These are phyloP conservation scores for Alternaria sp. DNA, from an alignment of 2,329 filamentous ascomycete species.

Conservation along the genomic window DNA sequence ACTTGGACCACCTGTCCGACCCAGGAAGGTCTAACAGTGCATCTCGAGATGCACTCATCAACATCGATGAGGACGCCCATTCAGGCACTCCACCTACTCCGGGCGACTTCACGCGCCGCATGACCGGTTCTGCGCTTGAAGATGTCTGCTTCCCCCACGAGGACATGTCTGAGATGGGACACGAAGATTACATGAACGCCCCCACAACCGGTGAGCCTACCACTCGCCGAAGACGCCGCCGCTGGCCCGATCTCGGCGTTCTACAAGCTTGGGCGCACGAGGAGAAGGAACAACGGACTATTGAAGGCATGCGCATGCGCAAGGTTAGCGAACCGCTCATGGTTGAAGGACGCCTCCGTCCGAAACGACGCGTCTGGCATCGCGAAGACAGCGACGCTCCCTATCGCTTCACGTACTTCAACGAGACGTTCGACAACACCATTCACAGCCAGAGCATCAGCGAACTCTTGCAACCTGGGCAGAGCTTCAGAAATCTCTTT, in stretches of 20 bases:
- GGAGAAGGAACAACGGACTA: slow-evolving; percentile 84
- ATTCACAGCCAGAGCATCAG: slow-evolving; percentile 96
- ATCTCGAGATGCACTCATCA: slow-evolving; percentile 56
- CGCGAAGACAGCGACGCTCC: slow-evolving; percentile 86
- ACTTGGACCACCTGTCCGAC: slow-evolving; percentile 53
- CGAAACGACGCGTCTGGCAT: slow-evolving; percentile 80
- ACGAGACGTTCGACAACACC: slow-evolving; percentile 93
- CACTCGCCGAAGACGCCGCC: slow-evolving; percentile 58
- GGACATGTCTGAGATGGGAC: slow-evolving; percentile 78
- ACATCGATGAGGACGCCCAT: slow-evolving; percentile 64
- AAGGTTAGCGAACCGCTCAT: slow-evolving; percentile 93
- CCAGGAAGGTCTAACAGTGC: slow-evolving; percentile 23
- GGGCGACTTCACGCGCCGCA: slow-evolving; percentile 42
- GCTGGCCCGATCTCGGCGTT: slow-evolving; percentile 85
- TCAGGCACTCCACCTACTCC: slow-evolving; percentile 33
- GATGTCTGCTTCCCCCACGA: slow-evolving; percentile 93
- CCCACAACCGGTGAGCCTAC: slow-evolving; percentile 54
- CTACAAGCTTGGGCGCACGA: slow-evolving; percentile 89
- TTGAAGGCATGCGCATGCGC: slow-evolving; percentile 81
- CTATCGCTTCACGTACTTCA: slow-evolving; percentile 98
- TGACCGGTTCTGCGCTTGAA: slow-evolving; percentile 70
- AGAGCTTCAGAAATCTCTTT: slow-evolving; percentile 86
- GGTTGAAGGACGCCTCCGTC: slow-evolving; percentile 85
- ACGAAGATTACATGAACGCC: slow-evolving; percentile 70
- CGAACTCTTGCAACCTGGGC: slow-evolving; percentile 84